Base-by-base conservation (phyloP, 306 rosid species). In the Astragalus membranaceus region DNA sequence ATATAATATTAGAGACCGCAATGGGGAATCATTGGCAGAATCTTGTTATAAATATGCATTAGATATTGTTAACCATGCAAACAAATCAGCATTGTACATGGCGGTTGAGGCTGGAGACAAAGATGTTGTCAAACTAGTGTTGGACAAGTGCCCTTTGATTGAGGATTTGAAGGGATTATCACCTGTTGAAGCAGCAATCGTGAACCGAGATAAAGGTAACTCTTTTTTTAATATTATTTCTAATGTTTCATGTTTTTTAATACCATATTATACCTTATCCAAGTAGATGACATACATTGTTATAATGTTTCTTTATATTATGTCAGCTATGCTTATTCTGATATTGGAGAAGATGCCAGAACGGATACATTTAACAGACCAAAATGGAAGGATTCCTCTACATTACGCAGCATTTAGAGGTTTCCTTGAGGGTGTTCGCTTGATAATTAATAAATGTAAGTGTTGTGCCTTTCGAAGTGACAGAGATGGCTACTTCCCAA, bases 331-430 rank as follows among this genome's bases (percentile, higher is more conserved):
- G 37, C n/a, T 51, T 0, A 11, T 1, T 0, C 9, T 39, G 30
- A 58, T 59, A 26, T 4, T 67, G 50, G 0, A 1, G 2, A 59
- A 36, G 41, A 49, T 26, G 32, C 56, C 14, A 10, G 14, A 5
- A 2, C 67, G 70, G 80, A 67, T 49, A 11, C 75, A 76, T 20
- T 50, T 29, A 42, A 13, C 0, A 14, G 53, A 69, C 11, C 0
- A 3, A 42, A 0, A 50, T 11, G 13, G 12, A 12, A 69, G 64
- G 49, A 10, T 47, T 43, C 64, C 84, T 1, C 77, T 84, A 3
- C 79, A 61, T 65, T 10, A 1, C 4, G 86, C 84, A 6, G 80
- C 69, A 47, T 62, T 15, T 0, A 17, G 9, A 10, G 82, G 84
- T 65, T 78, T 26, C 17, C 6, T 14, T 1, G 36, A 78, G 29